These are phyloP conservation scores for Hydrangea macrophylla DNA, from an alignment of 148 eudicot genomes.

Conservation along the genomic window DNA sequence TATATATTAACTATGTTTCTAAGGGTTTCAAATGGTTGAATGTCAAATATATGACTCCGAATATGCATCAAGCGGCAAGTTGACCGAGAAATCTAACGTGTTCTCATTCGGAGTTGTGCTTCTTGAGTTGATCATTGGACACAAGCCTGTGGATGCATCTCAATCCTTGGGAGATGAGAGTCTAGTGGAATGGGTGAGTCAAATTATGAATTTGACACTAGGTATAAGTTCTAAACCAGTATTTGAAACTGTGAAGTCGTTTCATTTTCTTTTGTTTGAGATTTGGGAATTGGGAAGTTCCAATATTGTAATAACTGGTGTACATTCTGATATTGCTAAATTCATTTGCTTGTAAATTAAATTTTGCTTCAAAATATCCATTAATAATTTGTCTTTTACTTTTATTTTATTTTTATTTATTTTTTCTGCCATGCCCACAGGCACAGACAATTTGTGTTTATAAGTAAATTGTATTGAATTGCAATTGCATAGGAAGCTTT, in stretches of 20 bases:
- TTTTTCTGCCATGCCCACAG: no score
- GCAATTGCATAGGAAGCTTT: no score
- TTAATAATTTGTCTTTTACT: no score
- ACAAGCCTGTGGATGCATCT: constrained; percentile 77
- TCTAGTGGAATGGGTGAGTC: constrained; percentile 90
- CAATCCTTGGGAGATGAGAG: constrained; percentile 79
- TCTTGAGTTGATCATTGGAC: constrained; percentile 89
- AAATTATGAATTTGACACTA: not conserved
- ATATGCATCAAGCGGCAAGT: constrained; percentile 85
- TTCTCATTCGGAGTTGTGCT: constrained; percentile 92
- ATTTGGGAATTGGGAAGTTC: no score
- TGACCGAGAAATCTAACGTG: constrained; percentile 94
- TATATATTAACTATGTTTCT: not conserved
- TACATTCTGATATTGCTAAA: no score
- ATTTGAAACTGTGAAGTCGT: not conserved
- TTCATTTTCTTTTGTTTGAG: no score
- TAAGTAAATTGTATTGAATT: no score
- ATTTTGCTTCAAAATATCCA: no score
- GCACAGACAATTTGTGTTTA: no score
- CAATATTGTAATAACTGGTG: no score
- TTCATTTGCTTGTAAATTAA: no score
- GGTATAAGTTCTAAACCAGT: not conserved
- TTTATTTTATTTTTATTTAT: no score
- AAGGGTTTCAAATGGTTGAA: constrained; percentile 6
- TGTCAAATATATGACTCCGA: constrained; percentile 91